Conservation (phyloP, 2,329 filamentous ascomycete genomes). For the Fusarium sp. region DNA sequence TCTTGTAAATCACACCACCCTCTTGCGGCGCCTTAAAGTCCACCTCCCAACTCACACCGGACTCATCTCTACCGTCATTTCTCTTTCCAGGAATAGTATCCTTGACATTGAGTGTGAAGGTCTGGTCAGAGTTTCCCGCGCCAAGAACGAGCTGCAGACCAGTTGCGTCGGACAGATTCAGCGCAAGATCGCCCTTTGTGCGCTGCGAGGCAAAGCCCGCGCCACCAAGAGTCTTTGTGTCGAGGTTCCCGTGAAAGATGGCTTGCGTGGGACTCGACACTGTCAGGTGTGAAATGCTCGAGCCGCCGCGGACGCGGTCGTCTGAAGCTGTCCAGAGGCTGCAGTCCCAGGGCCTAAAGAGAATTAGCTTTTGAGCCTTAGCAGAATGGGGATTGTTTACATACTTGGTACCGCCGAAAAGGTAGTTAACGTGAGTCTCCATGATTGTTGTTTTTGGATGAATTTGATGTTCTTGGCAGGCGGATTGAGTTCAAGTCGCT, state of each 20-base stretch:
- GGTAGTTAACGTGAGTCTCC: conserved; percentile 47
- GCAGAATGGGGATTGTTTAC: background rate
- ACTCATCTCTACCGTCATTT: conserved; percentile 77
- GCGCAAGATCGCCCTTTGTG: conserved; percentile 68
- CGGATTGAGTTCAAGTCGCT: background rate
- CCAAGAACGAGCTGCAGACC: conserved; percentile 69
- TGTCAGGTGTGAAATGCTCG: conserved; percentile 67
- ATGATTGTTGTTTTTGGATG: conserved; percentile 16
- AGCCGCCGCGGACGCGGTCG: conserved; percentile 81
- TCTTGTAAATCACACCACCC: conserved; percentile 63
- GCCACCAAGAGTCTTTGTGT: conserved; percentile 80
- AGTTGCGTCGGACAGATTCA: conserved; percentile 73
- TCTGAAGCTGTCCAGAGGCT: conserved; percentile 76
- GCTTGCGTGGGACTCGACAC: conserved; percentile 56
- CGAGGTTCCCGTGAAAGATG: conserved; percentile 76
- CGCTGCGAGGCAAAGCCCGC: conserved; percentile 87
- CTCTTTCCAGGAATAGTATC: conserved; percentile 70
- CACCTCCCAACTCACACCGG: conserved; percentile 79
- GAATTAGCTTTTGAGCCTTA: conserved; percentile 15
- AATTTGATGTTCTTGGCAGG: background rate
- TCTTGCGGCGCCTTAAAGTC: conserved; percentile 65
- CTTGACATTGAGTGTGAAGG: conserved; percentile 81
- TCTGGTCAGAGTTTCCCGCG: conserved; percentile 68
- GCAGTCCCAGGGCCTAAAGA: conserved; percentile 64
- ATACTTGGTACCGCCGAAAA: conserved; percentile 58